phyloP scores from a whole-genome alignment of 306 rosid genomes.

The Cicer cuneatum region DNA sequence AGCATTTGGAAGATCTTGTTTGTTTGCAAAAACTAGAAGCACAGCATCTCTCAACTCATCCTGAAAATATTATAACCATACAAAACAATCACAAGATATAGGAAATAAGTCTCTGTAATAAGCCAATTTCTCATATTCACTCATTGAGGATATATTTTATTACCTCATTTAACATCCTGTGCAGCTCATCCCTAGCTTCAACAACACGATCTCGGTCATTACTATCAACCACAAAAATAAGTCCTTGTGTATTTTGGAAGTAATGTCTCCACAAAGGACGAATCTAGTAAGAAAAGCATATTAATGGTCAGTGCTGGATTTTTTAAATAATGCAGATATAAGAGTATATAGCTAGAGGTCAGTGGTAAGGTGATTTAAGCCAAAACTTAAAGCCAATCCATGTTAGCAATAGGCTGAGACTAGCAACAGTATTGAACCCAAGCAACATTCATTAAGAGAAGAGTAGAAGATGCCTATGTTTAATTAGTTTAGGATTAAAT shows the following conservation, averaged over 20 bases:
- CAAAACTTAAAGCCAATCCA: background rate
- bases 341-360: conserved; percentile 5
- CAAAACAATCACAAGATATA: conserved; percentile 22
- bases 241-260: conserved; percentile 88
- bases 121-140: conserved; percentile 21
- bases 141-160: conserved; percentile 9
- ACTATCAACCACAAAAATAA: conserved; percentile 86
- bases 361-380: conserved; percentile 12
- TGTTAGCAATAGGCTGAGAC: background rate
- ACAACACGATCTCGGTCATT: conserved; percentile 82
- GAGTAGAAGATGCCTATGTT: no score
- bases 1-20: conserved; percentile 96
- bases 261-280: conserved; percentile 94
- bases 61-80: conserved; percentile 44
- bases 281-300: conserved; percentile 56
- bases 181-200: conserved; percentile 91
- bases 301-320: background rate
- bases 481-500: no score
- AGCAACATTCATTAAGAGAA: conserved; percentile 10
- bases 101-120: conserved; percentile 14
- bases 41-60: conserved; percentile 92
- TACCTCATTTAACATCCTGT: conserved; percentile 89
- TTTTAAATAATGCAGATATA: background rate
- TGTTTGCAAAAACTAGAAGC: conserved; percentile 85
- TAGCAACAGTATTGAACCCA: conserved; percentile 6